These are phyloP conservation scores for Pythium apleroticum DNA, from an alignment of 352 stramenopile species.

Conservation along the genomic window DNA sequence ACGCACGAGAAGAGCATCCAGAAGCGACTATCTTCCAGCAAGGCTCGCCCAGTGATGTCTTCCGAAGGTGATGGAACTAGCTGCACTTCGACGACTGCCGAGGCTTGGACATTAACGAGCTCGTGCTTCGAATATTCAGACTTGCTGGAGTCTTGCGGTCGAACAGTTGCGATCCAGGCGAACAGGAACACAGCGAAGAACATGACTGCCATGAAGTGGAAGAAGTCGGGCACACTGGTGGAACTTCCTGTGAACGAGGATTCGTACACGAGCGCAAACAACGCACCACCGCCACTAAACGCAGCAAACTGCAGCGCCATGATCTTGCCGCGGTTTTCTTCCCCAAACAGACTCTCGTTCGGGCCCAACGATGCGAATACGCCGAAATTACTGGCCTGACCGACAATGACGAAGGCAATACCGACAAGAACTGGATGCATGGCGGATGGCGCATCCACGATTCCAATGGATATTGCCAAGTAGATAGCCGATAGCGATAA, in stretches of 20 bases:
- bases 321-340: conserved; percentile 64
- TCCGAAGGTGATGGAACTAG: neutral
- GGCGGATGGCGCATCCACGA: conserved; percentile 28
- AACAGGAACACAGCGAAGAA: conserved; percentile 55
- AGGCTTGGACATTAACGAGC: neutral
- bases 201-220: conserved; percentile 64
- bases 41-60: conserved; percentile 46
- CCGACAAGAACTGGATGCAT: conserved; percentile 58
- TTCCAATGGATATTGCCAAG: conserved; percentile 38
- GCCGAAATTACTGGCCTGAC: conserved; percentile 65
- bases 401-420: conserved; percentile 54
- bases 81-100: too few relatives aligned
- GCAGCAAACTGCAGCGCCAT: conserved; percentile 65
- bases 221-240: conserved; percentile 52
- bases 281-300: conserved; percentile 65
- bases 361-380: conserved; percentile 69
- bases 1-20: conserved; percentile 71
- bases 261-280: conserved; percentile 73
- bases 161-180: conserved; percentile 54
- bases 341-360: conserved; percentile 73
- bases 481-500: conserved; percentile 44
- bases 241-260: conserved; percentile 39
- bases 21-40: conserved; percentile 56
- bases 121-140: neutral
- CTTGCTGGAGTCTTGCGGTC: conserved; percentile 9